Base-by-base conservation (phyloP, 164 flowering plant genomes). In the Taxillus chinensis region DNA sequence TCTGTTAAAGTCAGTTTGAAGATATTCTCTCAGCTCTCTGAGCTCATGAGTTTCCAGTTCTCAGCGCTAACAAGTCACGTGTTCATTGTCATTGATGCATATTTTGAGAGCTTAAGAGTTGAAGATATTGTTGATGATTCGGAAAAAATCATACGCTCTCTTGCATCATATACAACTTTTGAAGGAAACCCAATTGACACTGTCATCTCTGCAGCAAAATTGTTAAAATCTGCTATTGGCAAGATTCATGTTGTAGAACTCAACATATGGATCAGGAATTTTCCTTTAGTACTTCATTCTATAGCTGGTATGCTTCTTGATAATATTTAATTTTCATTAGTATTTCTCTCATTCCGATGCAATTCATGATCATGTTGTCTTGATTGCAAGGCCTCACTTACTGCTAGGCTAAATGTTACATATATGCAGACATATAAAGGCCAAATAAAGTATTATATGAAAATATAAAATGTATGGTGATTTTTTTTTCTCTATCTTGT, bases 171-270 rank as follows among this genome's bases (percentile, higher is more conserved):
- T 77, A 62, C 83, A 13, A 75, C 84, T 39, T 58, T 63, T 64
- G 64, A 68, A 62, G 74, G 77, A 66, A 84, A 86, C 62, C 91
- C 93, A 8, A 53, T 42, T 41, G 96, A 92, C 68, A 83, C 88
- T 40, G 61, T 83, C 46, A 64, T 86, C 41, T 67, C 70, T 61
- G 95, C 87, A 17, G 74, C 81, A 55, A 69, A 45, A 43, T 73
- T 89, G 70, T 71, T 82, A 57, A 82, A 70, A 68, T 49, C 49
- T 45, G 72, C 70, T 55, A 11, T 87, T 55, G 74, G 67, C 55
- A 78, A 79, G 60, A 78, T 84, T 75, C 75, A 69, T 56, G 61
- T 15, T 9, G 70, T 48, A 57, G 82, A 77, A 41, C 71, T 70
- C 12, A 69, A 50, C 39, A 68, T 67, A 27, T 81, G 82, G 80